Evolutionary conservation across 306 rosid genomes (phyloP), one percentile per base, ranked within the genome.

Genomic region (Adenanthera pavonina): DNA sequence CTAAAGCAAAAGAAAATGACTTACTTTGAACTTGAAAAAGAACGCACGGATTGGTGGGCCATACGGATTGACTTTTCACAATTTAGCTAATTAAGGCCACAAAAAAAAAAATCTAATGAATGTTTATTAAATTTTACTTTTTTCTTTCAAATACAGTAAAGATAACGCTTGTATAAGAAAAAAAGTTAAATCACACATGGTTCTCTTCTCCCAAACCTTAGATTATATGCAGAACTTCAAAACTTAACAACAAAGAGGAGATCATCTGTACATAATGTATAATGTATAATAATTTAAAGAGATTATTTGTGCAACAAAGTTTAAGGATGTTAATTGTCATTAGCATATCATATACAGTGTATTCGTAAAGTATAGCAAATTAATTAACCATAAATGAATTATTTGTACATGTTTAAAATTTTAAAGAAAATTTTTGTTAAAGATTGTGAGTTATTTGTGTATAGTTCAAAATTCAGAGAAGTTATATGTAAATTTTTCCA

Each of bases 1-100:
- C 47, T 75, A 75, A 75, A 75, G 79, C 56, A 57, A 57, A 43
- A 40, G 79, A 57, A 75, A 75, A 75, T 41, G 79, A 57, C 79
- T 75, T 43, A 8, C 25, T 41, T 75, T 54, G 41, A 20, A 57
- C 69, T 51, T 25, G 79, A 43, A 41, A 59, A 75, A 41, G 79
- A 19, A 57, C 38, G 8, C 40, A 6, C 12, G 16, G 1, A 54
- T 8, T 8, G 41, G 67, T 75, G 69, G 79, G 57, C 79, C 68
- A 57, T 57, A 75, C 5, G 14, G 33, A 5, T 14, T 41, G 53
- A 38, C 78, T 56, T 41, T 56, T 6, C 25, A 4, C 17, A 33
- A 44, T 16, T 67, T 19, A 19, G 19, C n/a, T n/a, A n/a, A n/a
- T n/a, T n/a, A n/a, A n/a, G n/a, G n/a, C n/a, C n/a, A n/a, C n/a